A percentile compares a stretch with the other conserved stretches of the same genome.
phyloP scores from a whole-genome alignment of 177 flowering plant genomes.

The Vitis hybrid region DNA sequence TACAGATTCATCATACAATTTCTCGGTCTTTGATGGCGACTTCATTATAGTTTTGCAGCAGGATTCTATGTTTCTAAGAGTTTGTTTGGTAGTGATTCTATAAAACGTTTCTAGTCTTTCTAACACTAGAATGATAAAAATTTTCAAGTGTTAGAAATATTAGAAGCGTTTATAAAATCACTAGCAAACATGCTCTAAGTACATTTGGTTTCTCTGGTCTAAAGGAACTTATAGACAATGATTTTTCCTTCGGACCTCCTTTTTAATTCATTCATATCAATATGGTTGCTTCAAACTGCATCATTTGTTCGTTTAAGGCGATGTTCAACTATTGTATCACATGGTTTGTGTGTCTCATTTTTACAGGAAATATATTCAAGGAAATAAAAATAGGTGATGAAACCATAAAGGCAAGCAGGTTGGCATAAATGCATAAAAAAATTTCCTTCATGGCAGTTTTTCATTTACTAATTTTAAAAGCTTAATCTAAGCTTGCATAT shows the following conservation, averaged over 20 bases:
- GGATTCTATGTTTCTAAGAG: background rate
- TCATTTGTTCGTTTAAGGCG: background rate
- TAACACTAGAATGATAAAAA: no score
- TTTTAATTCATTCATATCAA: background rate
- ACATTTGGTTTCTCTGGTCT: background rate
- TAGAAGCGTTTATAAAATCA: no score
- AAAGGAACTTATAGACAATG: background rate
- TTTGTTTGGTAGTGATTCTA: background rate
- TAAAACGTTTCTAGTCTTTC: no score
- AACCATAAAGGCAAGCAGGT: conserved; percentile 1
- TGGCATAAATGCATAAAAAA: background rate
- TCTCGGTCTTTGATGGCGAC: background rate
- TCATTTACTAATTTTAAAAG: background rate
- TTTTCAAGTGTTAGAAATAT: no score
- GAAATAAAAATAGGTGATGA: background rate
- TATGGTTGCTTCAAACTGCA: background rate
- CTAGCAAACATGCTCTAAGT: no score
- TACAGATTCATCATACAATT: no score
- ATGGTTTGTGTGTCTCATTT: background rate
- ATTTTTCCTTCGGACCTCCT: background rate
- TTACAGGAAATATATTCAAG: no score
- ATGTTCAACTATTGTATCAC: background rate
- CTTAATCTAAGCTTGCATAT: background rate
- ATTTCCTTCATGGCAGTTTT: background rate
- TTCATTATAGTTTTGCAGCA: background rate